These are phyloP conservation scores for Periglandula ipomoeae DNA, from an alignment of 2,329 filamentous ascomycete genomes.

Conservation along the genomic window DNA sequence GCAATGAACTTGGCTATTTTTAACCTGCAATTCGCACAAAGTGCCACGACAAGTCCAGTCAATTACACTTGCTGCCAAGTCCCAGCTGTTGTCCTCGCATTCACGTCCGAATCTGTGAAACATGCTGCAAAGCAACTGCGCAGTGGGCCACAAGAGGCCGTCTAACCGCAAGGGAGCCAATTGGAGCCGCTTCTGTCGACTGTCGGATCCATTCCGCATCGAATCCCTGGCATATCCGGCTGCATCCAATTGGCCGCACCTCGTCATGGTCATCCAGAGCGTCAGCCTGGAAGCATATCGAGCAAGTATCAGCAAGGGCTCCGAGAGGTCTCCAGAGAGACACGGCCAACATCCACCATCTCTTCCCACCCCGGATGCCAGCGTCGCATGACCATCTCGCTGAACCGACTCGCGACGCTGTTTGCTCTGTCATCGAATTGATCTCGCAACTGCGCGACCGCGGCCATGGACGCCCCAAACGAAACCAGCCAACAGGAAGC, in stretches of 20 bases:
- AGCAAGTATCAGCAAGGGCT: background rate
- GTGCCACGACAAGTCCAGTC: background rate
- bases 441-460: constrained; percentile 1
- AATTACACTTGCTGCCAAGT: background rate
- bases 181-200: background rate
- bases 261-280: background rate
- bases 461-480: constrained; percentile 6
- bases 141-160: background rate
- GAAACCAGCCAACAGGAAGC: background rate
- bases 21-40: background rate
- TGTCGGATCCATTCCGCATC: background rate
- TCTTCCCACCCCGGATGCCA: background rate
- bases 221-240: background rate
- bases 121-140: background rate
- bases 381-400: background rate
- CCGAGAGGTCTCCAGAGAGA: background rate
- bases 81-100: background rate
- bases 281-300: background rate
- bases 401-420: background rate
- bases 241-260: constrained; percentile 7
- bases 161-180: constrained; percentile 3
- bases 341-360: background rate
- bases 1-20: background rate
- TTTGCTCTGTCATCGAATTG: constrained; percentile 1
- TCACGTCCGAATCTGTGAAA: background rate